Conservation (phyloP, 2,329 filamentous ascomycete genomes). For the Hypoxylon sp. region DNA sequence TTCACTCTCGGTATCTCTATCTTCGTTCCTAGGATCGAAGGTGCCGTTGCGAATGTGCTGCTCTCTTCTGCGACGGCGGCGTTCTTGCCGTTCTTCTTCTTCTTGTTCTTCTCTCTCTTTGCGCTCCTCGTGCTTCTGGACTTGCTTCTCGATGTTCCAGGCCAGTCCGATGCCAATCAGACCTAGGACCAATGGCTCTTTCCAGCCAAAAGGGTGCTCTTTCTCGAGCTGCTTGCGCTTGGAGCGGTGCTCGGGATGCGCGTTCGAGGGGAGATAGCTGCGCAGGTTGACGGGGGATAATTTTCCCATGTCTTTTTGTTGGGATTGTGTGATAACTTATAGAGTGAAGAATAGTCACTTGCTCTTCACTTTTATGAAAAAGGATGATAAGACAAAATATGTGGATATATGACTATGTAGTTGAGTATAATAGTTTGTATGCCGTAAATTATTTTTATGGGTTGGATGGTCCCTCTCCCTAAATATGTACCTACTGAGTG, state of each 20-base stretch:
- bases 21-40: constrained; percentile 16
- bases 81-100: constrained; percentile 42
- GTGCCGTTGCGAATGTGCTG: constrained; percentile 27
- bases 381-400: not conserved
- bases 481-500: constrained; percentile 11
- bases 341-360: not conserved
- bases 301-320: constrained; percentile 30
- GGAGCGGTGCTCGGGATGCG: constrained; percentile 57
- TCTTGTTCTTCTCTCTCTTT: constrained; percentile 51
- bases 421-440: not conserved
- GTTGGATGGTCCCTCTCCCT: constrained; percentile 2
- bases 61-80: constrained; percentile 38
- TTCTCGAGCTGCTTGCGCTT: constrained; percentile 59
- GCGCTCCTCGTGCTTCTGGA: constrained; percentile 53
- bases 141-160: constrained; percentile 60
- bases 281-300: constrained; percentile 36
- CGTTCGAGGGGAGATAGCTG: constrained; percentile 54
- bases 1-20: constrained; percentile 1
- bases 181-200: constrained; percentile 51
- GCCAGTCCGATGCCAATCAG: constrained; percentile 57
- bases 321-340: not conserved
- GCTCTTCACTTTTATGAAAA: not conserved
- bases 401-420: constrained; percentile 3
- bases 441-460: not conserved
- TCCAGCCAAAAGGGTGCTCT: constrained; percentile 60